Conservation (phyloP, 371 early-diverging fungal species). For the Rhizopus sp. region DNA sequence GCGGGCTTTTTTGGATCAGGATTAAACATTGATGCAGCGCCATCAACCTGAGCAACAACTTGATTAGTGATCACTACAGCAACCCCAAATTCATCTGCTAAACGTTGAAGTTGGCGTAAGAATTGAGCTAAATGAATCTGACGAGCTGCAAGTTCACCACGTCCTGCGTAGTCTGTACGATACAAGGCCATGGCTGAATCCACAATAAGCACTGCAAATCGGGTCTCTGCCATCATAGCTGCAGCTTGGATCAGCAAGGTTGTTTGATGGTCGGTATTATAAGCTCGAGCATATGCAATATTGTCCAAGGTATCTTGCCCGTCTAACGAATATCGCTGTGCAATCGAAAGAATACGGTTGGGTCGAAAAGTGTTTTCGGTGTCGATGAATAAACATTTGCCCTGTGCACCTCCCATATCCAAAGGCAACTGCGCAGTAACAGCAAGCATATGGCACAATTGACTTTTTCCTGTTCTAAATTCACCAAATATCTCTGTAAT, state of each 20-base stretch:
- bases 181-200: conserved; percentile 97
- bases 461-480: conserved; percentile 99
- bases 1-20: conserved; percentile 98
- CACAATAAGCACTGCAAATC: conserved; percentile 92
- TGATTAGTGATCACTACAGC: conserved; percentile 99
- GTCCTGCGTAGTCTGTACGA: conserved; percentile 97
- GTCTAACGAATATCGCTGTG: conserved; percentile 87
- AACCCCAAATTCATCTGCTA: conserved; percentile 98
- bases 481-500: conserved; percentile 99
- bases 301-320: conserved; percentile 93
- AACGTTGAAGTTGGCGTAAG: conserved; percentile 82
- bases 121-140: conserved; percentile 97
- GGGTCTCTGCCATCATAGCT: conserved; percentile 94
- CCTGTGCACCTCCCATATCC: conserved; percentile 92
- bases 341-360: conserved; percentile 85
- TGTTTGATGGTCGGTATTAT: conserved; percentile 97
- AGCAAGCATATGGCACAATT: conserved; percentile 98
- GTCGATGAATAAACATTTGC: conserved; percentile 97
- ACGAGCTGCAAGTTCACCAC: conserved; percentile 97
- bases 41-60: conserved; percentile 98
- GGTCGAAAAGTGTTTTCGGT: conserved; percentile 99
- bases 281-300: conserved; percentile 95
- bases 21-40: conserved; percentile 89
- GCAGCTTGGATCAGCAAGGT: conserved; percentile 92
- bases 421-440: conserved; percentile 96